Evolutionary conservation across 129 eudicot species (phyloP), one percentile per base, ranked within the genome.

Genomic region (Smallanthus sonchifolius): DNA sequence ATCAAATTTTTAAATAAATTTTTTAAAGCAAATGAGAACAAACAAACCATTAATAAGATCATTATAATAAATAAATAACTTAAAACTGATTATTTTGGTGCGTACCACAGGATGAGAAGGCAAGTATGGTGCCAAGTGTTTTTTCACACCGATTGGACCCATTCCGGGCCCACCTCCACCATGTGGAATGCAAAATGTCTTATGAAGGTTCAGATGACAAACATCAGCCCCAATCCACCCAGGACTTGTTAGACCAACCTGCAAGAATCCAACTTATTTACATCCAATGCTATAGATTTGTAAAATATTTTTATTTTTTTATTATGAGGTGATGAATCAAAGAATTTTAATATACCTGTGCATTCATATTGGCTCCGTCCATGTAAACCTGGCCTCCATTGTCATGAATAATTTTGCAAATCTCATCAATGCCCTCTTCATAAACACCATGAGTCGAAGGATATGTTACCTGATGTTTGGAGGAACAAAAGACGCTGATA

Each of bases 301-400:
- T 35, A 35, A 42, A 42, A 39, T 10, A 40, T 62, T 62, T 62
- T 28, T 32, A 24, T 3, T 10, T 20, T 39, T 65, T 38, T 42
- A 42, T 17, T 44, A 14, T 11, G 15, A 47, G n/a, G 10, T 47
- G 32, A 14, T 69, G 1, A 20, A 20, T 44, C 13, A 30, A 45
- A 28, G 35, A 49, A 49, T 34, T 15, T 6, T 7, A 38, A 79
- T 10, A 13, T 74, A 92, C 98, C 95, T 92, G 98, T 45, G 98
- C 98, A 78, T 92, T 92, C 98, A 92, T 92, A 87, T 92, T 92
- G 39, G 98, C 98, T 70, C 98, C 98, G 83, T 92, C 98, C 98
- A 92, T 92, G 86, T 92, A 92, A 55, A 92, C 98, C 82, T 92
- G 96, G 49, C 98, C 98, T 15, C 98, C 98, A 74, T 93, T 93